Evolutionary conservation across 2,329 filamentous ascomycete genomes (phyloP).

Genomic region (Hypomyces rosellus): DNA sequence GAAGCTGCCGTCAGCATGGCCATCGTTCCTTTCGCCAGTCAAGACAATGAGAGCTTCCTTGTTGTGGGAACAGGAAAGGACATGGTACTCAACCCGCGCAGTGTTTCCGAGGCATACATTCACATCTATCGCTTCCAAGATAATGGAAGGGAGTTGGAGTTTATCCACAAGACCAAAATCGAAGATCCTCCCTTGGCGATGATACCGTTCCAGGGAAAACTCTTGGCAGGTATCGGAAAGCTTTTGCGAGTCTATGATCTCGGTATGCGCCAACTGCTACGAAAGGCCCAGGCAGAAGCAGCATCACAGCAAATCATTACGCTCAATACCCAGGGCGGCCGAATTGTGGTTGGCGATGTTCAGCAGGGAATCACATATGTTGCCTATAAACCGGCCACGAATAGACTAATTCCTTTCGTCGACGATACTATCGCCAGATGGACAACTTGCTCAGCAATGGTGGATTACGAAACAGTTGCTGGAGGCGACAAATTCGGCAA

Average conservation of each 20-base stretch:
- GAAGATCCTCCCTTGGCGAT: conserved; percentile 87
- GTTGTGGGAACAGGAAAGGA: conserved; percentile 92
- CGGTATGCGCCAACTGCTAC: conserved; percentile 84
- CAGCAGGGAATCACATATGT: conserved; percentile 88
- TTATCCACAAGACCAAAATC: conserved; percentile 93
- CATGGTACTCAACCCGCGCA: conserved; percentile 70
- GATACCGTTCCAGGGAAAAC: conserved; percentile 82
- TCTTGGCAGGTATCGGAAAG: conserved; percentile 79
- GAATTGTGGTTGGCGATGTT: conserved; percentile 87
- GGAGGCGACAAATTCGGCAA: conserved; percentile 98
- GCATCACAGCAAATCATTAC: conserved; percentile 79
- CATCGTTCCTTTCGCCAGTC: conserved; percentile 77
- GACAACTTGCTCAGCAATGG: conserved; percentile 87
- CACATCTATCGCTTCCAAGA: conserved; percentile 89
- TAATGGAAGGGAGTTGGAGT: conserved; percentile 80
- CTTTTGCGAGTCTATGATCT: conserved; percentile 85
- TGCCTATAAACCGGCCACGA: conserved; percentile 88
- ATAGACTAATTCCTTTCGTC: conserved; percentile 85
- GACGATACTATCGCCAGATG: conserved; percentile 87
- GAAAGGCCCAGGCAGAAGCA: conserved; percentile 80
- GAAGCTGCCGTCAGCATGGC: conserved; percentile 85
- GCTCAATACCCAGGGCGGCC: conserved; percentile 81
- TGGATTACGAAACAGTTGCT: conserved; percentile 93
- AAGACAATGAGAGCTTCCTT: conserved; percentile 85
- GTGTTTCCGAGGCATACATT: conserved; percentile 73